These are phyloP conservation scores for Areca catechu DNA, from an alignment of 176 grass and related monocot genomes.

Conservation along the genomic window DNA sequence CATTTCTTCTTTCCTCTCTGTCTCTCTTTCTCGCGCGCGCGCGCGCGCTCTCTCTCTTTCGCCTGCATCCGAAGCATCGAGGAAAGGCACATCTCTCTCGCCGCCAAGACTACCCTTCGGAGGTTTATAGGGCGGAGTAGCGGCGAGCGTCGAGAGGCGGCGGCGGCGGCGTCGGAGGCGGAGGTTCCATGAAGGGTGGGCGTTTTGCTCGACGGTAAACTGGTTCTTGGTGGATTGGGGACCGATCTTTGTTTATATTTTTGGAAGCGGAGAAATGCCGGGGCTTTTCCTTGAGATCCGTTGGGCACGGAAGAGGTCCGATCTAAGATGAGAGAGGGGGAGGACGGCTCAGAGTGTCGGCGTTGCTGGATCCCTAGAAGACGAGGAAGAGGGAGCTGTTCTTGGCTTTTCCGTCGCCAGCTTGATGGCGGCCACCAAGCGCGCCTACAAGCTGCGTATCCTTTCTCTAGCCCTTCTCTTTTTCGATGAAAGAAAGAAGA, in stretches of 20 bases:
- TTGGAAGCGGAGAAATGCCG: conserved; percentile 5
- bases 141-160: no score
- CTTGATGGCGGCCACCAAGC: conserved; percentile 91
- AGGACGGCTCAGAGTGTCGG: background rate
- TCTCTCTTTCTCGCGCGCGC: background rate
- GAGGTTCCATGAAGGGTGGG: conserved; percentile 1
- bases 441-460: conserved; percentile 99
- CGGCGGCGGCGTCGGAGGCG: conserved; percentile 14
- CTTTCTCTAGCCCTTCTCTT: conserved; percentile 20
- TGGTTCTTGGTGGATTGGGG: no score
- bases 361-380: conserved; percentile 16
- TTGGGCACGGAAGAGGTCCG: conserved; percentile 26
- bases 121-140: no score
- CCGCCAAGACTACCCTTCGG: no score
- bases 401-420: conserved; percentile 4
- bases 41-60: background rate
- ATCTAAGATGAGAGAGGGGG: conserved; percentile 61
- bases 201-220: background rate
- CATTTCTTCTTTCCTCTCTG: conserved; percentile 46
- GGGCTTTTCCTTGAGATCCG: conserved; percentile 40
- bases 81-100: no score
- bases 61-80: background rate
- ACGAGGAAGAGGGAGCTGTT: conserved; percentile 10
- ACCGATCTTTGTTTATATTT: background rate
- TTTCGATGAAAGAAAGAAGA: no score